phyloP scores from a whole-genome alignment of 352 stramenopile genomes.

The Phytopythium kandeliae region DNA sequence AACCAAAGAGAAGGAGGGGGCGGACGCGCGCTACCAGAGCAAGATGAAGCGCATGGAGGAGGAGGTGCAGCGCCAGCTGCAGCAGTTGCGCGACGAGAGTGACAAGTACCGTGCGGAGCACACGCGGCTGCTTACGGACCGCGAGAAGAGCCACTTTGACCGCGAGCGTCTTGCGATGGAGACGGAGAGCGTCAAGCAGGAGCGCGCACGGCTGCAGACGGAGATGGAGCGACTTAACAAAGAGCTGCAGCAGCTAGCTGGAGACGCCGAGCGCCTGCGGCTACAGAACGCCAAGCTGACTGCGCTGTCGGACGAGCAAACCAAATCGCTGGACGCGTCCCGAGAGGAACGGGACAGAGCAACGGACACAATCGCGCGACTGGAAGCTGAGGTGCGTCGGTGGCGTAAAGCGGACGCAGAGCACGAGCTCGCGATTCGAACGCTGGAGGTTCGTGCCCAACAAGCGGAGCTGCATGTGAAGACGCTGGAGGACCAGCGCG shows the following conservation, averaged over 20 bases:
- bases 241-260: conserved; percentile 39
- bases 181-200: conserved; percentile 41
- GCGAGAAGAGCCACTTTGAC: conserved; percentile 52
- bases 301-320: conserved; percentile 48
- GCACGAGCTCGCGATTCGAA: conserved; percentile 14
- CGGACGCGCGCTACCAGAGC: conserved; percentile 25
- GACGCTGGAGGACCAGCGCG: conserved; percentile 30
- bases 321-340: conserved; percentile 37
- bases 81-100: conserved; percentile 43
- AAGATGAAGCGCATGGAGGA: conserved; percentile 62
- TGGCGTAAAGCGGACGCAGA: conserved; percentile 33
- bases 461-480: conserved; percentile 12
- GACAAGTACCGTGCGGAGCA: conserved; percentile 53
- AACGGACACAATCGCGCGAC: conserved; percentile 33
- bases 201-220: conserved; percentile 30
- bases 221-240: conserved; percentile 47
- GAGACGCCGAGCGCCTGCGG: conserved; percentile 31
- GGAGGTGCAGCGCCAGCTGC: conserved; percentile 41
- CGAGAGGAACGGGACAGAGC: conserved; percentile 38
- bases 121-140: conserved; percentile 36
- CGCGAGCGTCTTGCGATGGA: conserved; percentile 46
- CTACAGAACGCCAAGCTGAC: conserved; percentile 54
- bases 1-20: conserved; percentile 28
- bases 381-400: conserved; percentile 41
- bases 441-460: conserved; percentile 33